Conservation (phyloP, 805 yeast genomes). For the Myxozyma nipponensis region DNA sequence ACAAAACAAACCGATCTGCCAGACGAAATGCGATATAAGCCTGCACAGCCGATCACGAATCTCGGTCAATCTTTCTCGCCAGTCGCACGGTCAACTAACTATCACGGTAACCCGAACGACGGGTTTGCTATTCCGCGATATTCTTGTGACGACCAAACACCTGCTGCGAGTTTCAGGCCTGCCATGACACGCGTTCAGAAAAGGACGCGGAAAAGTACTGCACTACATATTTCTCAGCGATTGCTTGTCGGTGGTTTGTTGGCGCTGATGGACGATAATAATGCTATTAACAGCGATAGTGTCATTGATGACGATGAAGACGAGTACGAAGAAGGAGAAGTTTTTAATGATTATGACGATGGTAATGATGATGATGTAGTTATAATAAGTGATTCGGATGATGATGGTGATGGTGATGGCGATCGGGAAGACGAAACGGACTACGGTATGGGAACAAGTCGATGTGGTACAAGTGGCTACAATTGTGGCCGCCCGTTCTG, state of each 20-base stretch:
- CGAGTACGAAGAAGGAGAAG: conserved; percentile 6
- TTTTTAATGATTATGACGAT: neutral
- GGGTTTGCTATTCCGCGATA: neutral
- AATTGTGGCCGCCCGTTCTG: conserved; percentile 23
- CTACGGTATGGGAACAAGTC: no score
- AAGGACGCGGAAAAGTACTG: neutral
- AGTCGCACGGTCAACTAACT: neutral
- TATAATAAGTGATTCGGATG: neutral
- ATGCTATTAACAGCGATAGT: neutral
- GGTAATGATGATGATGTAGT: neutral
- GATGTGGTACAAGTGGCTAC: conserved; percentile 22
- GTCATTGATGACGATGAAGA: neutral
- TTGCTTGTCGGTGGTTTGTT: neutral
- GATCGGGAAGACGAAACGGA: neutral
- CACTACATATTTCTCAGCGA: neutral
- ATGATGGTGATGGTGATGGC: neutral
- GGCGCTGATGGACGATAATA: neutral
- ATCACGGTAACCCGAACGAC: neutral
- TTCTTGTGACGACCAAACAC: neutral
- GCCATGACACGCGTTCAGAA: no score
- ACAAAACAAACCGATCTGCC: neutral
- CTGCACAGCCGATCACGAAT: neutral
- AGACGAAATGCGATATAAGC: no score
- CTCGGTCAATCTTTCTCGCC: neutral
- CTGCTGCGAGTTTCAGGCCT: no score